phyloP scores from a whole-genome alignment of 192 early-diverging fungal species.

The Backusella psychrophila region DNA sequence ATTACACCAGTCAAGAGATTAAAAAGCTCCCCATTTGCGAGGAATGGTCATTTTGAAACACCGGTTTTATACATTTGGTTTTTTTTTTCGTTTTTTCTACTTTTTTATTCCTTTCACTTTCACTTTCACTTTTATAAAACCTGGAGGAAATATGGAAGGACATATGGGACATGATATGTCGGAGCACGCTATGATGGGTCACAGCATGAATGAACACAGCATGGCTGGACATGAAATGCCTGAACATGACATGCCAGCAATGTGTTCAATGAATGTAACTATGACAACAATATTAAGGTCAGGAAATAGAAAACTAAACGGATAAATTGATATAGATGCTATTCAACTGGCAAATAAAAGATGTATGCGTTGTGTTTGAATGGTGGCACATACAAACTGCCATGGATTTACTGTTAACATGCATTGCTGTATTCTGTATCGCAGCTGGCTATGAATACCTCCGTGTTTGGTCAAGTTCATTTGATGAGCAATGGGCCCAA shows the following conservation, averaged over 20 bases:
- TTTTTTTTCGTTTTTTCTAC: background rate
- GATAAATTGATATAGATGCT: slow-evolving; percentile 52
- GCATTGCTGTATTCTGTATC: slow-evolving; percentile 47
- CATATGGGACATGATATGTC: background rate
- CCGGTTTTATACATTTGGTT: too few species aligned
- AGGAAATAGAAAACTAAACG: background rate
- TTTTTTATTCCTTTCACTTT: background rate
- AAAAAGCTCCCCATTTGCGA: too few species aligned
- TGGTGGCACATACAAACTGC: slow-evolving; percentile 65
- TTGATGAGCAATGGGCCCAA: slow-evolving; percentile 37
- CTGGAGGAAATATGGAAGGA: slow-evolving; percentile 11
- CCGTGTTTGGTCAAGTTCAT: slow-evolving; percentile 30
- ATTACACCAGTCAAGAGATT: background rate
- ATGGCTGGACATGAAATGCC: slow-evolving; percentile 7
- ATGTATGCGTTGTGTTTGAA: slow-evolving; percentile 70
- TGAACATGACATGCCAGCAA: slow-evolving; percentile 27
- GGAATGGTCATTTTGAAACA: too few species aligned
- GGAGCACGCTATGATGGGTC: background rate
- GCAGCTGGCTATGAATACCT: slow-evolving; percentile 50
- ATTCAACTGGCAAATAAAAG: slow-evolving; percentile 70
- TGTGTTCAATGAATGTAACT: slow-evolving; percentile 55
- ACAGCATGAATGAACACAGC: background rate
- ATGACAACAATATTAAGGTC: background rate
- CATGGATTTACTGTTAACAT: slow-evolving; percentile 55
- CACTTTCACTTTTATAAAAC: background rate